Evolutionary conservation across 768 basidiomycete genomes (phyloP).

Genomic region (button mushroom (Agaricus bisporus)): DNA sequence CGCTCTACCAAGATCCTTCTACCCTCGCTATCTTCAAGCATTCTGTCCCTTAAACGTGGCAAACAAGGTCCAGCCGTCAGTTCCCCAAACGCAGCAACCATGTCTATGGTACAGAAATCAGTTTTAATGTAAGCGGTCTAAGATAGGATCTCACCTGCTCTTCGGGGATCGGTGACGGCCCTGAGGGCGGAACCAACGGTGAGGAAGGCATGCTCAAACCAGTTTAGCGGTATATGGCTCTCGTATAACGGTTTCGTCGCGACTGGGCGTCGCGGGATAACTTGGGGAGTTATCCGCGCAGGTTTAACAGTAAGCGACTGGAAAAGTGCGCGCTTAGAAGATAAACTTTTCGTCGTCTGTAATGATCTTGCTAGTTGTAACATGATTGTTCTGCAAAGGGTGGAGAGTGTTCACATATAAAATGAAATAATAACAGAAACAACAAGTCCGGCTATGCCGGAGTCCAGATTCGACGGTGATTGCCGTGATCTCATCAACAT

Average conservation of each 20-base stretch:
- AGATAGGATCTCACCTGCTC: slow-evolving; percentile 61
- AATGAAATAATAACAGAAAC: too few relatives aligned
- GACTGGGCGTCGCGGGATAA: slow-evolving; percentile 9
- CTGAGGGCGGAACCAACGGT: slow-evolving; percentile 82
- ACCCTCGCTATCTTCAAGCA: slow-evolving; percentile 80
- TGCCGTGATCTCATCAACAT: too few relatives aligned
- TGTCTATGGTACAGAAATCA: slow-evolving; percentile 47
- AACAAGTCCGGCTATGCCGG: too few relatives aligned
- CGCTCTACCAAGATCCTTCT: slow-evolving; percentile 77
- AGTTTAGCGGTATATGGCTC: slow-evolving; percentile 76
- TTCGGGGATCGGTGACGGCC: slow-evolving; percentile 71
- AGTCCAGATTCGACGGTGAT: too few relatives aligned
- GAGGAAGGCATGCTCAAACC: slow-evolving; percentile 80
- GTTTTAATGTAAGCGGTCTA: neutral
- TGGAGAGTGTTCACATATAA: too few relatives aligned
- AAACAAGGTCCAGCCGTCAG: slow-evolving; percentile 82
- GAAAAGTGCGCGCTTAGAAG: too few relatives aligned
- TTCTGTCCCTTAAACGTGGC: slow-evolving; percentile 65
- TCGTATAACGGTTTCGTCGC: slow-evolving; percentile 51
- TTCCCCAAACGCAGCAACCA: slow-evolving; percentile 92
- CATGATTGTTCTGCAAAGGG: too few relatives aligned
- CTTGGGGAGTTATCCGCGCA: slow-evolving; percentile 7
- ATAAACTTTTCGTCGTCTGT: too few relatives aligned
- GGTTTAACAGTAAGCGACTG: neutral
- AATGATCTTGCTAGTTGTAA: too few relatives aligned